Conservation (phyloP, 192 early-diverging fungal species). For the Linderina pennispora region DNA sequence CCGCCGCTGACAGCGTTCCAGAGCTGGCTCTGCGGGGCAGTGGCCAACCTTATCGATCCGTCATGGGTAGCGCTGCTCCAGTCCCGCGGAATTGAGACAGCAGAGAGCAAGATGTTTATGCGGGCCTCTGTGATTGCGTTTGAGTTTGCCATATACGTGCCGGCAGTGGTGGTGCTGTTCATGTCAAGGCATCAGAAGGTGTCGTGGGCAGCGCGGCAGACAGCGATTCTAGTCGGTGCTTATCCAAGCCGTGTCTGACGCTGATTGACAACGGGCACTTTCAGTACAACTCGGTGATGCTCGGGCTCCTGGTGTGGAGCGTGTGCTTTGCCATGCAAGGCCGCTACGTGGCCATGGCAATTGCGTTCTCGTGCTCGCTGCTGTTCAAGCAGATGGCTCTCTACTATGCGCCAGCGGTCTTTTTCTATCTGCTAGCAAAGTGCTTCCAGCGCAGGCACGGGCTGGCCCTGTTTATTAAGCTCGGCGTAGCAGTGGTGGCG, state of each 20-base stretch:
- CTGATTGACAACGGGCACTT: constrained; percentile 97
- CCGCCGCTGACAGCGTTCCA: constrained; percentile 94
- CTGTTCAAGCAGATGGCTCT: constrained; percentile 97
- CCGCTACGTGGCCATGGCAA: constrained; percentile 61
- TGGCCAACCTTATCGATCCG: constrained; percentile 71
- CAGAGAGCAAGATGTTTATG: constrained; percentile 85
- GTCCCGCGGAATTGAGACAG: constrained; percentile 80
- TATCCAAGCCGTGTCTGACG: constrained; percentile 83
- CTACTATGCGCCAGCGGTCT: constrained; percentile 88
- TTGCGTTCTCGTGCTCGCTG: constrained; percentile 79
- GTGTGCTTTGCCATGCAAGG: constrained; percentile 60
- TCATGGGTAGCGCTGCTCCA: constrained; percentile 76
- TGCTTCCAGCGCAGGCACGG: constrained; percentile 46
- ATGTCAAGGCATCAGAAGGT: constrained; percentile 11
- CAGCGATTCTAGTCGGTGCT: constrained; percentile 53
- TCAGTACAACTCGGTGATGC: constrained; percentile 96
- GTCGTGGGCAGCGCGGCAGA: constrained; percentile 28
- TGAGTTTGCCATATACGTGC: constrained; percentile 72
- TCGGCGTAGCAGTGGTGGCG: constrained; percentile 65
- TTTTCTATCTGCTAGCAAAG: constrained; percentile 79
- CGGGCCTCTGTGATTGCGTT: constrained; percentile 66
- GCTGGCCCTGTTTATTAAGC: constrained; percentile 50
- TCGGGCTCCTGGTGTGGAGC: constrained; percentile 80
- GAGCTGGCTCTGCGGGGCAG: constrained; percentile 75
- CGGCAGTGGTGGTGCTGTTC: constrained; percentile 66